A percentile compares a stretch with the other conserved stretches of the same genome.
Evolutionary conservation across 345 rosid species (phyloP).

Genomic region (Eucalyptus grandis): DNA sequence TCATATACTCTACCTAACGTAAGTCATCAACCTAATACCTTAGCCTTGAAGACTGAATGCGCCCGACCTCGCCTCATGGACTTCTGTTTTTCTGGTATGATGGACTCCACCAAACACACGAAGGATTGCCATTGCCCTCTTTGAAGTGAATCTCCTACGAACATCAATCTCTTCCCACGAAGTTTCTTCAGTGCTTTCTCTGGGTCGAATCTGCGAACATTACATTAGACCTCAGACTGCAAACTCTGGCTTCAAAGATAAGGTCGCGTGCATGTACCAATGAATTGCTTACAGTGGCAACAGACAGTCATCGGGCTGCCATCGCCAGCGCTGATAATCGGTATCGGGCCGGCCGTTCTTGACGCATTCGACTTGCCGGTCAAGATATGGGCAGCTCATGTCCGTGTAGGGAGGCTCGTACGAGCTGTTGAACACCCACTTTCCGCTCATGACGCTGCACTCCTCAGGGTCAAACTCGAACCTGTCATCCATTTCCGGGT

Average conservation of each 20-base stretch:
- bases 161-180: slow-evolving; percentile 63
- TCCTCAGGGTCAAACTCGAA: slow-evolving; percentile 88
- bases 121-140: slow-evolving; percentile 91
- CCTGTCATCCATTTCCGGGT: slow-evolving; percentile 52
- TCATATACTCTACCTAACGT: background rate
- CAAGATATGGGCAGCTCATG: slow-evolving; percentile 70
- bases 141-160: slow-evolving; percentile 85
- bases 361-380: slow-evolving; percentile 60
- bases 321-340: slow-evolving; percentile 74
- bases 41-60: slow-evolving; percentile 50
- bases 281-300: slow-evolving; percentile 42
- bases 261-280: background rate
- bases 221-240: background rate
- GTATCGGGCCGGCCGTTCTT: slow-evolving; percentile 61
- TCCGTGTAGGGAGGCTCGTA: slow-evolving; percentile 65
- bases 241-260: background rate
- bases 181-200: slow-evolving; percentile 49
- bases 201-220: slow-evolving; percentile 53
- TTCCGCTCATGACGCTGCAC: slow-evolving; percentile 60
- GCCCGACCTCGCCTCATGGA: slow-evolving; percentile 36
- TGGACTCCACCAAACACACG: slow-evolving; percentile 66
- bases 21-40: slow-evolving; percentile 19
- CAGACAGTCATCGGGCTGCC: slow-evolving; percentile 91
- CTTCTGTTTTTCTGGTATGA: slow-evolving; percentile 48
- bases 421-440: slow-evolving; percentile 69